Base-by-base conservation (phyloP, 129 eudicot species). In the Flaveria sonorensis region DNA sequence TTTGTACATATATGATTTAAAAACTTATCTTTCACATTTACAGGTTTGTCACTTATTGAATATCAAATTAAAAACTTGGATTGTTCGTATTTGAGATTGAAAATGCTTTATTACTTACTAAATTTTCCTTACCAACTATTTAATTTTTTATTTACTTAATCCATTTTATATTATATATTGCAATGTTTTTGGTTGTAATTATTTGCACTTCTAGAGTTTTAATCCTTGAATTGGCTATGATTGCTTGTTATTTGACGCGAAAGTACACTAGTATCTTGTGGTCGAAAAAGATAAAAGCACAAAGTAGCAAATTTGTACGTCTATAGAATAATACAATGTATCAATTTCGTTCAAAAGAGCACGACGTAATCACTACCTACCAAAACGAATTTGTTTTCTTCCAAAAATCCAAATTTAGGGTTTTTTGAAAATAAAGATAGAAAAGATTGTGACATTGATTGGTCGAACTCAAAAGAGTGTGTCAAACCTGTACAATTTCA, bases 401-500 rank as follows among this genome's bases (percentile, higher is more conserved):
- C 60, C 11, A 21, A 57, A 21, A 52, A 30, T 20, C 55, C 7
- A 1, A 20, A 12, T 36, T 39, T 14, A 13, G 10, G 1, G 14
- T 21, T 55, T 19, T 63, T 61, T 4, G 4, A 60, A 23, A 6
- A 1, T 4, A 15, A 46, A 28, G 30, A 24, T n/a, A 30, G 14
- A 28, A 28, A 50, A 28, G 30, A 59, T 14, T 9, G 21, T 40
- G 68, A 57, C 6, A 14, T 71, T 71, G 48, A 71, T 53, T 71
- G 45, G 19, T 59, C 13, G 21, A 60, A 23, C 78, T 42, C 57
- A 74, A 62, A 61, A 62, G 71, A 13, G 45, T 13, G 45, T 24
- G 26, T 60, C 30, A 46, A 74, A 42, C 42, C 18, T 59, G 60
- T 73, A 20, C 56, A 73, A 40, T 39, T 52, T 55, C 23, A 53